phyloP scores from a whole-genome alignment of 768 basidiomycete species.

The Suillus fuscotomentosus region DNA sequence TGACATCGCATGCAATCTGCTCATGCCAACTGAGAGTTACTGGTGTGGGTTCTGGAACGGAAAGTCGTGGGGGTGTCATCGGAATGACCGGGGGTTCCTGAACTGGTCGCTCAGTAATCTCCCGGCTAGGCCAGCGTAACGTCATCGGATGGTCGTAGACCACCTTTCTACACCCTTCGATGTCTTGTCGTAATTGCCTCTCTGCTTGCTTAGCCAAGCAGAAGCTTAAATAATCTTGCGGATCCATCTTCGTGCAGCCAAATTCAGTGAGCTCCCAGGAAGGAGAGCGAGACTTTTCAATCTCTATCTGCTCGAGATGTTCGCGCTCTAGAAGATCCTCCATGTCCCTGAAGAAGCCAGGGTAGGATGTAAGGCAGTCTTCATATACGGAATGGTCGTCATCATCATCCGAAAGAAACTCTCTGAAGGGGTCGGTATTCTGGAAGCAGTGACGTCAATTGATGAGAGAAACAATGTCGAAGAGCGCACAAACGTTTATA shows the following conservation, averaged over 20 bases:
- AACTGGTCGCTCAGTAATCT: background rate
- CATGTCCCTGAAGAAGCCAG: slow-evolving; percentile 17
- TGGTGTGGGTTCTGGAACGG: slow-evolving; percentile 10
- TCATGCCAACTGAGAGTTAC: slow-evolving; percentile 15
- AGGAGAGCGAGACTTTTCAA: slow-evolving; percentile 13
- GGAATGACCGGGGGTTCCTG: background rate
- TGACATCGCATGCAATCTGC: slow-evolving; percentile 25
- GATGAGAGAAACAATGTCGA: background rate
- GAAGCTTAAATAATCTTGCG: slow-evolving; percentile 21
- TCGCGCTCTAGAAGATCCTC: slow-evolving; percentile 16
- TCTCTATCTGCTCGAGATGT: slow-evolving; percentile 8
- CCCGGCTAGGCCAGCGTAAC: slow-evolving; percentile 18
- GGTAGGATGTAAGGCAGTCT: slow-evolving; percentile 24
- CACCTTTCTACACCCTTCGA: slow-evolving; percentile 14
- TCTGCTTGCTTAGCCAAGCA: slow-evolving; percentile 27
- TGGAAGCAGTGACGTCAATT: slow-evolving; percentile 13
- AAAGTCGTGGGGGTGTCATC: background rate
- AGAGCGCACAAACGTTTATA: slow-evolving; percentile 17
- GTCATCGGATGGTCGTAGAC: slow-evolving; percentile 20
- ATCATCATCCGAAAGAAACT: slow-evolving; percentile 6
- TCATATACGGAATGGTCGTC: slow-evolving; percentile 27
- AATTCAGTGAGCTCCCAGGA: slow-evolving; percentile 30
- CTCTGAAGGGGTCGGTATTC: slow-evolving; percentile 8
- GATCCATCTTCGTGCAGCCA: slow-evolving; percentile 26
- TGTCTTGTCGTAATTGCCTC: slow-evolving; percentile 22